phyloP scores from a whole-genome alignment of 352 stramenopile species.

The Phytophthora palmivora region DNA sequence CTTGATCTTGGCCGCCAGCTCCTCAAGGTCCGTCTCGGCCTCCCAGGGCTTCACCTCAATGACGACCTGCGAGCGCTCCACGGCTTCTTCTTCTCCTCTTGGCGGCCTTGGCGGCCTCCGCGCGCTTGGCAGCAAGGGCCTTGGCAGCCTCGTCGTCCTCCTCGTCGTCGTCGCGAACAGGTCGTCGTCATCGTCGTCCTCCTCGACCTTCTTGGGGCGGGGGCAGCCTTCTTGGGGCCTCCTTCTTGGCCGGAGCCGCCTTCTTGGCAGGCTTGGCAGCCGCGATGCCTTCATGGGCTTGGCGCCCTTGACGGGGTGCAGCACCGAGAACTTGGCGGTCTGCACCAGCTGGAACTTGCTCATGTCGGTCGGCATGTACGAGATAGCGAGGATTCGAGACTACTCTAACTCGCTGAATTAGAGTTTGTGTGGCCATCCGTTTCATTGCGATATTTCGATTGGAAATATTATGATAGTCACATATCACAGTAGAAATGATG shows the following conservation, averaged over 20 bases:
- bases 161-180: slow-evolving; percentile 66
- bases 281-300: slow-evolving; percentile 70
- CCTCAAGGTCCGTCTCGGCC: slow-evolving; percentile 78
- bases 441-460: slow-evolving; percentile 5
- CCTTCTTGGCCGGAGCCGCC: too few species aligned
- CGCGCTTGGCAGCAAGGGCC: slow-evolving; percentile 58
- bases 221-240: slow-evolving; percentile 41
- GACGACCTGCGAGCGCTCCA: slow-evolving; percentile 70
- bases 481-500: slow-evolving; percentile 30
- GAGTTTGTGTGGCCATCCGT: slow-evolving; percentile 20
- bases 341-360: slow-evolving; percentile 68
- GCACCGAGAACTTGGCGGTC: slow-evolving; percentile 73
- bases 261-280: slow-evolving; percentile 43
- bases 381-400: slow-evolving; percentile 28
- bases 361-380: slow-evolving; percentile 56
- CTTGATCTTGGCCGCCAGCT: slow-evolving; percentile 79
- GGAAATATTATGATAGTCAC: not conserved
- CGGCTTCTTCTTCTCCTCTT: slow-evolving; percentile 77
- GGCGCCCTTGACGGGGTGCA: slow-evolving; percentile 59
- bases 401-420: too few species aligned
- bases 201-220: slow-evolving; percentile 44
- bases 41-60: slow-evolving; percentile 84
- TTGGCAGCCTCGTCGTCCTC: slow-evolving; percentile 65
- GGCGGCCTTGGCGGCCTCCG: slow-evolving; percentile 55
- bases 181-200: slow-evolving; percentile 62